Percentiles rank a stretch among this genome's conserved stretches.
Conservation (phyloP, 164 flowering plant genomes). For the Nymphaea thermarum region DNA sequence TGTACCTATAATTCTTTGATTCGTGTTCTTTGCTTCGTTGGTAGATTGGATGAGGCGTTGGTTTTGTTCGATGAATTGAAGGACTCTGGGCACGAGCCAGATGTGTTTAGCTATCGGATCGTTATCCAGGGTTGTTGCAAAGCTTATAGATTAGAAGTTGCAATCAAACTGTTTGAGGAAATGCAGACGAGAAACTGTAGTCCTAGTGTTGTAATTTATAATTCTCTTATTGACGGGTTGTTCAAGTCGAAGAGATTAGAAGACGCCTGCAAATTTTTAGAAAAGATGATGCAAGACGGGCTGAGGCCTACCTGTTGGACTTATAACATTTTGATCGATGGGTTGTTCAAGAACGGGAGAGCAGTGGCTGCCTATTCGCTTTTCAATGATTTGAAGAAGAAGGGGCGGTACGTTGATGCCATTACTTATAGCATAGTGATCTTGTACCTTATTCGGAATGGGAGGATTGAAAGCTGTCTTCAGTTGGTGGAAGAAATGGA, state of each 20-base stretch:
- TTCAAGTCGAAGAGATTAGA: slow-evolving; percentile 56
- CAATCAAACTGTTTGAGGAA: slow-evolving; percentile 50
- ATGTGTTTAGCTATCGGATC: slow-evolving; percentile 53
- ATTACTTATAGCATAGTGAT: slow-evolving; percentile 74
- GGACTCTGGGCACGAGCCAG: slow-evolving; percentile 72
- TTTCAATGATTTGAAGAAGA: slow-evolving; percentile 80
- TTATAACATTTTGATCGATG: slow-evolving; percentile 78
- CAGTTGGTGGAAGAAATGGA: slow-evolving; percentile 84
- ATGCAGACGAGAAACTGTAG: slow-evolving; percentile 61
- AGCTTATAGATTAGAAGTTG: slow-evolving; percentile 53
- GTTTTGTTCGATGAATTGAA: slow-evolving; percentile 71
- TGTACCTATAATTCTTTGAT: slow-evolving; percentile 82
- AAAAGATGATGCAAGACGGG: slow-evolving; percentile 76
- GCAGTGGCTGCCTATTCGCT: slow-evolving; percentile 63
- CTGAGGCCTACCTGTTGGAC: slow-evolving; percentile 70
- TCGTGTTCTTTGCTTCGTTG: slow-evolving; percentile 53
- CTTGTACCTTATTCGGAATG: slow-evolving; percentile 55
- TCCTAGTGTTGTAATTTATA: slow-evolving; percentile 55
- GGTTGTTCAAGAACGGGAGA: slow-evolving; percentile 72
- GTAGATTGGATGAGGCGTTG: slow-evolving; percentile 74
- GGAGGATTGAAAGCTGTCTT: slow-evolving; percentile 52
- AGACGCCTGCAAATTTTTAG: slow-evolving; percentile 83
- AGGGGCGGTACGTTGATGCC: slow-evolving; percentile 77
- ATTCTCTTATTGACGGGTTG: slow-evolving; percentile 73
- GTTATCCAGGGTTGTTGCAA: slow-evolving; percentile 73